Percentiles rank a stretch among this genome's conserved stretches.
phyloP scores from a whole-genome alignment of 345 rosid species.

The Syzygium jambos region DNA sequence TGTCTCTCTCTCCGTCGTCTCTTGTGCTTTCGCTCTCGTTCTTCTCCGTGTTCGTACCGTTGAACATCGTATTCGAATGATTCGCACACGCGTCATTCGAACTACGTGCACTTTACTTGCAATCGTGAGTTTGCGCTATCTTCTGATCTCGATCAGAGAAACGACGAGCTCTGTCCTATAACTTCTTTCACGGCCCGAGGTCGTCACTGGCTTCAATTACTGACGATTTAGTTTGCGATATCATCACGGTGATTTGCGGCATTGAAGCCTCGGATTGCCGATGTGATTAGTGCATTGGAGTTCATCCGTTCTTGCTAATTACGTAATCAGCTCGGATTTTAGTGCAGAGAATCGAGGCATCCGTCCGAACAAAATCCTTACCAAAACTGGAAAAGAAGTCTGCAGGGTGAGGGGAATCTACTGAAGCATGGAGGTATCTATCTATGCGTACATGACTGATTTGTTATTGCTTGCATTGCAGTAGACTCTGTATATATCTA shows the following conservation, averaged over 20 bases:
- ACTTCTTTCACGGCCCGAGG: too few species aligned
- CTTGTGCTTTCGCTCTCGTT: neutral
- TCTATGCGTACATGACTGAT: neutral
- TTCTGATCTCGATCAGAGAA: neutral
- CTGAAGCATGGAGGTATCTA: neutral
- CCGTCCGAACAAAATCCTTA: neutral
- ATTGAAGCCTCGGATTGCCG: rapidly evolving
- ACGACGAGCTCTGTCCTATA: neutral
- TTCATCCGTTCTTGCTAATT: neutral
- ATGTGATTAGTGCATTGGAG: neutral
- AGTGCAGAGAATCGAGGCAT: neutral
- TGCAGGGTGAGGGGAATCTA: neutral
- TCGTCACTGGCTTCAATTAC: neutral
- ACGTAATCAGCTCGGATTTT: neutral
- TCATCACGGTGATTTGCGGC: neutral
- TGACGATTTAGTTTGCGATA: neutral
- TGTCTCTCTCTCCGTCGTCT: neutral
- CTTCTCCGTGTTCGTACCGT: neutral
- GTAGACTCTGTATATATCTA: neutral
- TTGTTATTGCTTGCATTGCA: neutral
- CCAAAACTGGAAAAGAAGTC: neutral
- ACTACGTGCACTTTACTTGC: neutral
- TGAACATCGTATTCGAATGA: neutral
- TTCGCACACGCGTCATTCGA: neutral
- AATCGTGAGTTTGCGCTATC: neutral